Percentiles rank a stretch among this genome's conserved stretches.
Evolutionary conservation across 1,284 basidiomycete genomes (phyloP).

Genomic region (Uromyces viciae-fabae): DNA sequence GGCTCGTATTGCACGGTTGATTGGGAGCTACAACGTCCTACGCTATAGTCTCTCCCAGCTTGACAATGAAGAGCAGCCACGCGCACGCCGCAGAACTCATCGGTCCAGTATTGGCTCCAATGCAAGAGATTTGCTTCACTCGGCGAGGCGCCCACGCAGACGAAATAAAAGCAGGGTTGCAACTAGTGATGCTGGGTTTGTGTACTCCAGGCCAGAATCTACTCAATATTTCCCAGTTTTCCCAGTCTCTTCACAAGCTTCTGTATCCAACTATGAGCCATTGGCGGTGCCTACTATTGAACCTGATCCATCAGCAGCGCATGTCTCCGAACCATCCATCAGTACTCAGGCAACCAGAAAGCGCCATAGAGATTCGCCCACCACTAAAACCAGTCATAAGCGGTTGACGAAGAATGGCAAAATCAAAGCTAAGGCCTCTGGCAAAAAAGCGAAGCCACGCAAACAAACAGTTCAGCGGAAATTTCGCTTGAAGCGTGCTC

Average conservation of each 20-base stretch:
- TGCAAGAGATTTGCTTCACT: not conserved
- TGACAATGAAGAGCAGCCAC: not conserved
- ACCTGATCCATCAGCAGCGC: not conserved
- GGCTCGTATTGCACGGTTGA: not conserved
- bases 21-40: conserved; percentile 4
- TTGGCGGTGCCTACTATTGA: not conserved
- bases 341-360: no score
- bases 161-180: not conserved
- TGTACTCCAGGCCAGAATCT: not conserved
- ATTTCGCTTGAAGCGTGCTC: no score
- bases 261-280: no score
- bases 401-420: no score
- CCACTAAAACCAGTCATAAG: no score
- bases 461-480: no score
- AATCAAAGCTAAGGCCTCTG: no score
- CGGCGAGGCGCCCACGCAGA: not conserved
- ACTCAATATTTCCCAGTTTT: no score
- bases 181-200: not conserved
- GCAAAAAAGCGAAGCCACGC: no score
- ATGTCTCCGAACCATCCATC: not conserved
- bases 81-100: not conserved
- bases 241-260: no score
- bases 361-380: no score
- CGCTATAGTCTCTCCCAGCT: not conserved
- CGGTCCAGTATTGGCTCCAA: not conserved